These are phyloP conservation scores for Lycium ferocissimum DNA, from an alignment of 257 asterid species.

Conservation along the genomic window DNA sequence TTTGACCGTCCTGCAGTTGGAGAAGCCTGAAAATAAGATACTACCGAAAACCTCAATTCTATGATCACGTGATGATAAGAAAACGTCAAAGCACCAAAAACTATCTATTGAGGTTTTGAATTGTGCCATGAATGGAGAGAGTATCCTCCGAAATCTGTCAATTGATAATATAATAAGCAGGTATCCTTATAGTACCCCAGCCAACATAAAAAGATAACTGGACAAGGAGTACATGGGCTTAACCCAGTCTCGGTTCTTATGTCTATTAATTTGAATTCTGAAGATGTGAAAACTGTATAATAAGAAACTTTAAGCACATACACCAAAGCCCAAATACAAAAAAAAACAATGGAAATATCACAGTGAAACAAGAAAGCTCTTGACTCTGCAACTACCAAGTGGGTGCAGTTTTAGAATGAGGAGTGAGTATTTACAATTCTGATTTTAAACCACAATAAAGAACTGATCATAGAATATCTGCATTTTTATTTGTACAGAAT, in stretches of 20 bases:
- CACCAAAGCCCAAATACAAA: background rate
- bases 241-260: background rate
- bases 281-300: background rate
- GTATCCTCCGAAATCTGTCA: background rate
- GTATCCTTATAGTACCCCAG: background rate
- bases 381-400: background rate
- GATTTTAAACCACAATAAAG: background rate
- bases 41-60: background rate
- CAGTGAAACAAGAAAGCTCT: background rate
- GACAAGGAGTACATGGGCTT: background rate
- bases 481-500: background rate
- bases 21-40: conserved; percentile 26
- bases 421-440: background rate
- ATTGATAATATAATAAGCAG: background rate
- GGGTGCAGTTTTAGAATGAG: background rate
- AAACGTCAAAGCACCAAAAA: conserved; percentile 11
- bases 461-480: background rate
- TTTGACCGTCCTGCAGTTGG: conserved; percentile 82
- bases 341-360: background rate
- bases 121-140: background rate
- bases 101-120: background rate
- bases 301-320: background rate
- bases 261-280: background rate
- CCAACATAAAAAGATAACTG: background rate
- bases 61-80: background rate